phyloP scores from a whole-genome alignment of 78 protist species.

The Dictyostelium brefeldianum region DNA sequence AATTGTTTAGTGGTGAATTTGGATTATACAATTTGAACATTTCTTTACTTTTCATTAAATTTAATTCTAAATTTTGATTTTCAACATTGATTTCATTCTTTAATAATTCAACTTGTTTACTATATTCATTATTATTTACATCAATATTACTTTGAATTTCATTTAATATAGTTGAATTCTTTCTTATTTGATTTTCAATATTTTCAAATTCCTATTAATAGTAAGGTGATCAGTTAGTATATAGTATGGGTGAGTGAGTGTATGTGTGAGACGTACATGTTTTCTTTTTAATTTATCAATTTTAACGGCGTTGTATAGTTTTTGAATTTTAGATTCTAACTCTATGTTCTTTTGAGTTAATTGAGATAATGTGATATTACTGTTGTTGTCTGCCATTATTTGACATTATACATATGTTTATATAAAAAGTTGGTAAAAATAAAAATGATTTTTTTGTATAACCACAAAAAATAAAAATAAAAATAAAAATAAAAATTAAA shows the following conservation, averaged over 20 bases:
- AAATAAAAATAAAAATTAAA: neutral
- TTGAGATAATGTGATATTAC: neutral
- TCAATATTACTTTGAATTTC: neutral
- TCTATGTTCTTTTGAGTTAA: neutral
- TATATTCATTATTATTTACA: neutral
- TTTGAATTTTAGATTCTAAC: neutral
- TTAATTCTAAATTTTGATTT: neutral
- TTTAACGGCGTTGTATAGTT: slow-evolving; percentile 16
- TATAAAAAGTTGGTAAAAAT: neutral
- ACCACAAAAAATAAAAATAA: neutral
- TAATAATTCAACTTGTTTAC: neutral
- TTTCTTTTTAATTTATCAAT: slow-evolving; percentile 43
- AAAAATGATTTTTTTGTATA: neutral
- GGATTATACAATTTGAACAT: neutral
- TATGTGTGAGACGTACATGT: neutral
- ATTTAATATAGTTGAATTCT: neutral
- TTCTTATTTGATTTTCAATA: neutral
- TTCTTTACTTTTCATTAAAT: neutral
- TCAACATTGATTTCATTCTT: neutral
- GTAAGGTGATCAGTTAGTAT: too few relatives aligned
- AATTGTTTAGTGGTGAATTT: neutral
- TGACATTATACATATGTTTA: neutral
- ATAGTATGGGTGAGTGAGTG: neutral
- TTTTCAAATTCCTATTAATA: slow-evolving; percentile 23
- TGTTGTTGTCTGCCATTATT: neutral